These are phyloP conservation scores for Aureobasidium lini DNA, from an alignment of 2,329 filamentous ascomycete species.

Conservation along the genomic window DNA sequence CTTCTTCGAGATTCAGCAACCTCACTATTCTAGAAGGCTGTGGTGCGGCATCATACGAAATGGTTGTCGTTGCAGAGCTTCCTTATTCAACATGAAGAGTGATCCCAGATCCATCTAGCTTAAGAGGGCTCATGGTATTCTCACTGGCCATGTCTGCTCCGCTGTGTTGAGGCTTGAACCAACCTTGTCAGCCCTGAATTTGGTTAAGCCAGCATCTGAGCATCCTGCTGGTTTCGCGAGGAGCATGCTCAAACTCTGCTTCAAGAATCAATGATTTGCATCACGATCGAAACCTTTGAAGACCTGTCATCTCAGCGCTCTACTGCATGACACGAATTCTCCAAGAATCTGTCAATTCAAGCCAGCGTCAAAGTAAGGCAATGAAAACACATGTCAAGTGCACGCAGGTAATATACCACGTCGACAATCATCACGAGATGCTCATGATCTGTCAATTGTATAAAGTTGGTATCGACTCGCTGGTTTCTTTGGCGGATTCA, in stretches of 20 bases:
- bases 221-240: too few relatives aligned
- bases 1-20: conserved; percentile 1
- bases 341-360: background rate
- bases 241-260: too few relatives aligned
- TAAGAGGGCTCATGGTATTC: too few relatives aligned
- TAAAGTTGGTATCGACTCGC: background rate
- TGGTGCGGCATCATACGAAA: conserved; percentile 18
- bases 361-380: background rate
- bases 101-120: too few relatives aligned
- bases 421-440: background rate
- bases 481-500: background rate
- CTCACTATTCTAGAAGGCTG: conserved; percentile 15
- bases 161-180: too few relatives aligned
- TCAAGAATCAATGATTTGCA: too few relatives aligned
- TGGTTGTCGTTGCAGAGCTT: conserved; percentile 17
- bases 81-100: background rate
- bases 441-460: background rate
- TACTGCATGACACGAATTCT: background rate
- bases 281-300: too few relatives aligned
- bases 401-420: background rate
- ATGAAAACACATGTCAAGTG: background rate
- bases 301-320: background rate
- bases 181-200: too few relatives aligned
- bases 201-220: too few relatives aligned
- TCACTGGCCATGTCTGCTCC: too few relatives aligned